A percentile compares a stretch with the other conserved stretches of the same genome.
Conservation (phyloP, 1,139 yeast genomes). For the Candida sanyaensis region DNA sequence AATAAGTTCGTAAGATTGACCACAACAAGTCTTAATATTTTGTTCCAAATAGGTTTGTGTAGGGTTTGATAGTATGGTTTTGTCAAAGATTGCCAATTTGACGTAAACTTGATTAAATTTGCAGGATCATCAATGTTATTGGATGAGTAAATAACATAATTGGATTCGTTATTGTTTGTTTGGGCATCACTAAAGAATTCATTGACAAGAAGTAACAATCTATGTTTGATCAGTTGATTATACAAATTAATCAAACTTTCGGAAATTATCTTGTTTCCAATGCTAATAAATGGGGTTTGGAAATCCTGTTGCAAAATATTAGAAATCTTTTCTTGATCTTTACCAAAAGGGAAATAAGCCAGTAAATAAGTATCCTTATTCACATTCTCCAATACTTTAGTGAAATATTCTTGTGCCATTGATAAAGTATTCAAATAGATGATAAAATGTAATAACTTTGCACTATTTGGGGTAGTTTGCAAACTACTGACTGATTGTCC, state of each 20-base stretch:
- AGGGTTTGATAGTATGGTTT: slow-evolving; percentile 64
- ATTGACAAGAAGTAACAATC: slow-evolving; percentile 47
- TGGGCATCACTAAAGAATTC: slow-evolving; percentile 55
- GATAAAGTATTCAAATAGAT: slow-evolving; percentile 64
- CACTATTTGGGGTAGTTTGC: slow-evolving; percentile 23
- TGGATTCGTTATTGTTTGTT: slow-evolving; percentile 37
- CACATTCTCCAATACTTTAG: slow-evolving; percentile 44
- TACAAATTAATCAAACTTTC: slow-evolving; percentile 59
- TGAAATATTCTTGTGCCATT: slow-evolving; percentile 56
- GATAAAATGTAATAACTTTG: slow-evolving; percentile 49
- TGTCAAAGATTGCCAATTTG: slow-evolving; percentile 65
- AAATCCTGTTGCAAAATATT: slow-evolving; percentile 40
- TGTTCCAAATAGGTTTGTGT: slow-evolving; percentile 48
- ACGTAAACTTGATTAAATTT: slow-evolving; percentile 47
- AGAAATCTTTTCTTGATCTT: slow-evolving; percentile 46
- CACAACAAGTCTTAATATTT: slow-evolving; percentile 53
- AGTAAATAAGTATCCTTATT: slow-evolving; percentile 27
- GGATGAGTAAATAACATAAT: slow-evolving; percentile 35
- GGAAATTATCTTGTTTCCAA: slow-evolving; percentile 47
- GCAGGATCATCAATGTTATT: slow-evolving; percentile 31
- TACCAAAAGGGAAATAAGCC: slow-evolving; percentile 56
- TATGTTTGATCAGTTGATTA: slow-evolving; percentile 56
- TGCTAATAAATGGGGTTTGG: slow-evolving; percentile 40
- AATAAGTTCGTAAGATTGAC: slow-evolving; percentile 53
- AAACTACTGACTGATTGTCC: slow-evolving; percentile 25